A percentile compares a stretch with the other conserved stretches of the same genome.
phyloP scores from a whole-genome alignment of 768 basidiomycete species.

The Podaxis sp. region DNA sequence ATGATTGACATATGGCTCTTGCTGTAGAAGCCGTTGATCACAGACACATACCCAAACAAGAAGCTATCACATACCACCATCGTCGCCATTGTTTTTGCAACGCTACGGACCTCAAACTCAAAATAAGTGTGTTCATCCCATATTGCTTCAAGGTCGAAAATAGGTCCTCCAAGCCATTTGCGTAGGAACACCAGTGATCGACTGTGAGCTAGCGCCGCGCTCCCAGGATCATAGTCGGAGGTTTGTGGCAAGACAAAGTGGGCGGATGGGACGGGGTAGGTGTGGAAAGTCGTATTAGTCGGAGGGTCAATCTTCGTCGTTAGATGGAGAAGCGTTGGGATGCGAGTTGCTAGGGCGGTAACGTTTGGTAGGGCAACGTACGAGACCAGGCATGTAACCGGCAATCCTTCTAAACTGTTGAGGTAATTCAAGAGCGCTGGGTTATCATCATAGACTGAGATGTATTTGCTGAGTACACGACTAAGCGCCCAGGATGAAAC shows the following conservation, averaged over 20 bases:
- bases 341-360: slow-evolving; percentile 12
- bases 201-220: slow-evolving; percentile 44
- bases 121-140: slow-evolving; percentile 61
- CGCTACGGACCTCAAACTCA: slow-evolving; percentile 51
- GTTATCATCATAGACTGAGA: slow-evolving; percentile 33
- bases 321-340: slow-evolving; percentile 40
- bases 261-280: slow-evolving; percentile 32
- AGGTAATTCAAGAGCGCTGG: slow-evolving; percentile 28
- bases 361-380: slow-evolving; percentile 31
- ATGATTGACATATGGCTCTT: slow-evolving; percentile 61
- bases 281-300: slow-evolving; percentile 25
- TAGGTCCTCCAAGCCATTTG: slow-evolving; percentile 46
- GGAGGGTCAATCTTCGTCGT: slow-evolving; percentile 21
- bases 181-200: slow-evolving; percentile 46
- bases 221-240: slow-evolving; percentile 38
- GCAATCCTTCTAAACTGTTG: slow-evolving; percentile 26
- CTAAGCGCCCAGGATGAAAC: background rate
- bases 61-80: slow-evolving; percentile 44
- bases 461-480: background rate
- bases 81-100: slow-evolving; percentile 55
- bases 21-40: slow-evolving; percentile 26
- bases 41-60: background rate
- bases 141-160: slow-evolving; percentile 57
- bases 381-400: slow-evolving; percentile 35
- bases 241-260: slow-evolving; percentile 45